These are phyloP conservation scores for Kodamaea laetipori DNA, from an alignment of 805 yeast species.

Conservation along the genomic window DNA sequence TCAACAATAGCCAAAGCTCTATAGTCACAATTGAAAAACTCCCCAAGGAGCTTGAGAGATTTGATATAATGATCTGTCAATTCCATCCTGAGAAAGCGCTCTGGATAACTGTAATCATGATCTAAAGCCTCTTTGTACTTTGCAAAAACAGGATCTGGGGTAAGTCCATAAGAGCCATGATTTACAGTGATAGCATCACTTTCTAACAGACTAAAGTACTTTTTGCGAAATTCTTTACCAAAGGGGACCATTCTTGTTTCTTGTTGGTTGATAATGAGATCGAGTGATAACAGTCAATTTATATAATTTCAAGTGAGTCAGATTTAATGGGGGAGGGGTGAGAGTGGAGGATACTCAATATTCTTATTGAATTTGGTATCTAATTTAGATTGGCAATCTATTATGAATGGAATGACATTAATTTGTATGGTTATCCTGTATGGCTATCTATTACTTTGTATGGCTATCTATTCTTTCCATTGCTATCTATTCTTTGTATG, in stretches of 20 bases:
- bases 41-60: constrained; percentile 40
- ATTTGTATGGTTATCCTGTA: too few species aligned
- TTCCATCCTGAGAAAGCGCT: constrained; percentile 38
- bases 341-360: too few species aligned
- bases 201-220: constrained; percentile 48
- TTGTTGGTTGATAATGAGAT: too few species aligned
- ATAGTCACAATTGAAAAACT: constrained; percentile 48
- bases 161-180: constrained; percentile 66
- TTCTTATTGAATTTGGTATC: too few species aligned
- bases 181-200: constrained; percentile 50
- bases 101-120: constrained; percentile 45
- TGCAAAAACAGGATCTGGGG: constrained; percentile 51
- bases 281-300: too few species aligned
- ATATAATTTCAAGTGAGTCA: too few species aligned
- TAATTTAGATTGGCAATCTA: too few species aligned
- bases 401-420: too few species aligned
- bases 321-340: too few species aligned
- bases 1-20: constrained; percentile 53
- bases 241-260: constrained; percentile 26
- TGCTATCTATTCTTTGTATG: too few species aligned
- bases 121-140: constrained; percentile 30
- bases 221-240: constrained; percentile 51
- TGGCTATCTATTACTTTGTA: too few species aligned
- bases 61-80: constrained; percentile 30
- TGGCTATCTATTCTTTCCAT: too few species aligned